phyloP scores from a whole-genome alignment of 78 protist species.

The Dictyostelium discoideum region DNA sequence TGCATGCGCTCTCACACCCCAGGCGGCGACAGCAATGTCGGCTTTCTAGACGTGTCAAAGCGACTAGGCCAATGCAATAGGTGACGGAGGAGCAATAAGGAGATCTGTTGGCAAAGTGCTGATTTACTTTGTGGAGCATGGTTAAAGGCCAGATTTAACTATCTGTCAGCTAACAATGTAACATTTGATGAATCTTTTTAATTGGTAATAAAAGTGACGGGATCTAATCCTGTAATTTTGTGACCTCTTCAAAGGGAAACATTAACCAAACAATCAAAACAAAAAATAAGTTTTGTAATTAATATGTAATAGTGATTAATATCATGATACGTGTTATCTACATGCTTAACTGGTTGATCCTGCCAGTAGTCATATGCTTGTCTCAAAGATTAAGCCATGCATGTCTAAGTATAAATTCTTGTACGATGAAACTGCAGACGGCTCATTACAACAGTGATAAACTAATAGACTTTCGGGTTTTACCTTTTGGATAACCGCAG shows the following conservation, averaged over 20 bases:
- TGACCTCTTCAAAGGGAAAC: not conserved
- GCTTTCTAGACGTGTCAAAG: no score
- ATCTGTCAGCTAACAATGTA: not conserved
- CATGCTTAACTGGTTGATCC: slow-evolving; percentile 90
- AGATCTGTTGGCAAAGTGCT: no score
- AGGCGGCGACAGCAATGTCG: no score
- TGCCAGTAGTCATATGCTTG: slow-evolving; percentile 96
- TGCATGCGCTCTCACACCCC: no score
- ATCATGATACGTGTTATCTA: not conserved
- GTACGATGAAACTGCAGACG: slow-evolving; percentile 90
- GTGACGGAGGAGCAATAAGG: not conserved
- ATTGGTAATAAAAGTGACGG: not conserved
- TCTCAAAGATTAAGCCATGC: slow-evolving; percentile 96
- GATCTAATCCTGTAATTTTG: no score
- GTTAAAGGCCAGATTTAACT: not conserved
- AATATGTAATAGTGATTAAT: not conserved
- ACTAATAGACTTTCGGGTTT: slow-evolving; percentile 78
- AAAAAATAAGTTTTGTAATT: no score
- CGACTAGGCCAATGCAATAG: no score
- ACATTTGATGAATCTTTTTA: not conserved
- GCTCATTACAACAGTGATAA: slow-evolving; percentile 91
- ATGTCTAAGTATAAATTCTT: slow-evolving; percentile 88
- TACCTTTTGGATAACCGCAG: slow-evolving; percentile 91
- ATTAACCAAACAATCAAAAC: no score
- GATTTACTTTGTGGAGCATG: not conserved